phyloP scores from a whole-genome alignment of 2,329 filamentous ascomycete genomes.

The Paecilomyces formosus region DNA sequence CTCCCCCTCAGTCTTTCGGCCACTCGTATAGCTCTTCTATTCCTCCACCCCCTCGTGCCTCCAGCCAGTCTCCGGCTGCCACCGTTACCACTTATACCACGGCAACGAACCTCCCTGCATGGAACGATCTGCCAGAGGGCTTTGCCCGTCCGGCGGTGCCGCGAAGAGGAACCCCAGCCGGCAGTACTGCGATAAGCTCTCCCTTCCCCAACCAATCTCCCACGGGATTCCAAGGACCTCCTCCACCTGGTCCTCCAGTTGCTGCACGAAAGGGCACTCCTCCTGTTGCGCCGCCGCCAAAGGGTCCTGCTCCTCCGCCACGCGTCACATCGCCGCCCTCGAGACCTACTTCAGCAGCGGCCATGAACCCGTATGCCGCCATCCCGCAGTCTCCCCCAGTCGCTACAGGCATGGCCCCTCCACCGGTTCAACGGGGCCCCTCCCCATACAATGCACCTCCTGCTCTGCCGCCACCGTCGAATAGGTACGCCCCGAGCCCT shows the following conservation, averaged over 20 bases:
- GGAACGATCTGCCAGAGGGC: slow-evolving; percentile 89
- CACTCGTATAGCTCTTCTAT: slow-evolving; percentile 37
- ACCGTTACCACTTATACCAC: slow-evolving; percentile 58
- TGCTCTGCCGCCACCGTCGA: slow-evolving; percentile 59
- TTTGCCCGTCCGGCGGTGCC: slow-evolving; percentile 66
- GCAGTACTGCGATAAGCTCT: slow-evolving; percentile 55
- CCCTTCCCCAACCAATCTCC: slow-evolving; percentile 65
- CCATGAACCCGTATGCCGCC: slow-evolving; percentile 32
- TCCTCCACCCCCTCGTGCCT: slow-evolving; percentile 58
- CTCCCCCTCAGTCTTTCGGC: slow-evolving; percentile 35
- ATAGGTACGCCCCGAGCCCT: slow-evolving; percentile 67
- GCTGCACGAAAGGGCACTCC: slow-evolving; percentile 56
- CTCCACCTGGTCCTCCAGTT: slow-evolving; percentile 53
- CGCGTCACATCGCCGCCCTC: background rate
- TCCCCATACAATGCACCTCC: slow-evolving; percentile 85
- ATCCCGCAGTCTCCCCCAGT: slow-evolving; percentile 37
- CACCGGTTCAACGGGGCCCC: slow-evolving; percentile 62
- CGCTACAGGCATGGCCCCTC: slow-evolving; percentile 37
- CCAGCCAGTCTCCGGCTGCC: slow-evolving; percentile 56
- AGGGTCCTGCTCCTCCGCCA: slow-evolving; percentile 23
- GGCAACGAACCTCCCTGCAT: slow-evolving; percentile 66
- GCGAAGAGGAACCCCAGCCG: slow-evolving; percentile 66
- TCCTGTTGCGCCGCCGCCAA: slow-evolving; percentile 47
- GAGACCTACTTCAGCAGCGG: slow-evolving; percentile 18
- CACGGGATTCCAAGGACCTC: slow-evolving; percentile 32